Percentiles rank a stretch among this genome's conserved stretches.
These are phyloP conservation scores for Parietaria judaica DNA, from an alignment of 306 rosid species.

Conservation along the genomic window DNA sequence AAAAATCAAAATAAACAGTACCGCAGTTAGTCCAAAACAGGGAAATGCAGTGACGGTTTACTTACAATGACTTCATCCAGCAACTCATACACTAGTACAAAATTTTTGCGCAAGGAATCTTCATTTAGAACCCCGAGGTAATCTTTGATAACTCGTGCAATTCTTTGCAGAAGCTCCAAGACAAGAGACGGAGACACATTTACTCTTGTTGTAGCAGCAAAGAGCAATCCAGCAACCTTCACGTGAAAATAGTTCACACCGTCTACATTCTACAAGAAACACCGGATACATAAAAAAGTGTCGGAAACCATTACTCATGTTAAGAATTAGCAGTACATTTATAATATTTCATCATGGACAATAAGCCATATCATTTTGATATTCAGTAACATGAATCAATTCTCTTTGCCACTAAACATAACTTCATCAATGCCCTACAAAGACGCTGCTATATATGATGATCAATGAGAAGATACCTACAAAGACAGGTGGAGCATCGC, in stretches of 20 bases:
- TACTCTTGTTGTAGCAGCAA: slow-evolving; percentile 75
- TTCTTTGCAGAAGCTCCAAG: slow-evolving; percentile 75
- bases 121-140: slow-evolving; percentile 92
- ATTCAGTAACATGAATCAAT: slow-evolving; percentile 7
- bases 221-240: slow-evolving; percentile 78
- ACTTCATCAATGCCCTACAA: too few relatives aligned
- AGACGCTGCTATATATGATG: too few relatives aligned
- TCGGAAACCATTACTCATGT: background rate
- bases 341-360: background rate
- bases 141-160: slow-evolving; percentile 83
- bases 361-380: background rate
- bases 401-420: too few relatives aligned
- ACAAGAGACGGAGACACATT: slow-evolving; percentile 81
- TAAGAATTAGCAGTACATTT: slow-evolving; percentile 1
- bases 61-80: slow-evolving; percentile 91
- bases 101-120: slow-evolving; percentile 79
- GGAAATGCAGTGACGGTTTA: slow-evolving; percentile 3
- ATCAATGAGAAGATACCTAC: slow-evolving; percentile 49
- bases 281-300: slow-evolving; percentile 3
- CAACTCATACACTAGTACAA: slow-evolving; percentile 90
- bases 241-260: slow-evolving; percentile 93
- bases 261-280: slow-evolving; percentile 54
- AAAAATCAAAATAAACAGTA: too few relatives aligned
- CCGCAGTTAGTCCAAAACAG: background rate
- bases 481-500: slow-evolving; percentile 94